Evolutionary conservation across 2,329 filamentous ascomycete genomes (phyloP).

Genomic region (Pyrenochaeta sp.): DNA sequence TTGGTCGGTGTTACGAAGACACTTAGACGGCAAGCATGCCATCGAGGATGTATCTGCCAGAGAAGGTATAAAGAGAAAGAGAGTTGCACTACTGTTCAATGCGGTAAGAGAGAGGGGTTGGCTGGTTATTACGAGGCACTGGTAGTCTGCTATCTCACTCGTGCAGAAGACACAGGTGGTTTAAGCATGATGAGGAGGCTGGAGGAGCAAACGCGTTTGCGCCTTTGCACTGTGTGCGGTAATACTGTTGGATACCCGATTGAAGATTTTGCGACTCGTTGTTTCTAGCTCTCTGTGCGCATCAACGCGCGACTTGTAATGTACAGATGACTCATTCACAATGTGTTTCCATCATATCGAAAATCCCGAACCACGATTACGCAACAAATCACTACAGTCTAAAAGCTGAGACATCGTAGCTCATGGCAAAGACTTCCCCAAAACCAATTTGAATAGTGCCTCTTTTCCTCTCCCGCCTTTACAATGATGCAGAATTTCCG

Average conservation of each 20-base stretch:
- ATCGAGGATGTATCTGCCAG: conserved; percentile 87
- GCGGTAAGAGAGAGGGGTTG: conserved; percentile 77
- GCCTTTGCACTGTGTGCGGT: background rate
- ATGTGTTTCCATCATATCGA: too few species aligned
- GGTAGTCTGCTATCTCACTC: conserved; percentile 28
- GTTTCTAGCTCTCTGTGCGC: background rate
- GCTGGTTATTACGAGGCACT: conserved; percentile 53
- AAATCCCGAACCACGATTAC: too few species aligned
- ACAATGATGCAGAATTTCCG: too few species aligned
- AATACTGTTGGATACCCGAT: background rate
- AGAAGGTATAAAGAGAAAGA: conserved; percentile 85
- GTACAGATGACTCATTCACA: too few species aligned
- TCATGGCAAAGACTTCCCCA: too few species aligned
- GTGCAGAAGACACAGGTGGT: background rate
- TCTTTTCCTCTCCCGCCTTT: too few species aligned
- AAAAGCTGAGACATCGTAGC: too few species aligned
- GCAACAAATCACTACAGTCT: too few species aligned
- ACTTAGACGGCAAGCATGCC: conserved; percentile 86
- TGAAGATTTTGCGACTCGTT: background rate
- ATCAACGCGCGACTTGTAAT: too few species aligned
- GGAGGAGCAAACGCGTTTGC: background rate
- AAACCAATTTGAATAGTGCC: too few species aligned
- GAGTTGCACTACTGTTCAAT: conserved; percentile 61
- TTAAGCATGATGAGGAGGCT: background rate
- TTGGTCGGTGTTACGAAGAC: conserved; percentile 80